Conservation (phyloP, 768 basidiomycete species). For the Pholiota microspora region DNA sequence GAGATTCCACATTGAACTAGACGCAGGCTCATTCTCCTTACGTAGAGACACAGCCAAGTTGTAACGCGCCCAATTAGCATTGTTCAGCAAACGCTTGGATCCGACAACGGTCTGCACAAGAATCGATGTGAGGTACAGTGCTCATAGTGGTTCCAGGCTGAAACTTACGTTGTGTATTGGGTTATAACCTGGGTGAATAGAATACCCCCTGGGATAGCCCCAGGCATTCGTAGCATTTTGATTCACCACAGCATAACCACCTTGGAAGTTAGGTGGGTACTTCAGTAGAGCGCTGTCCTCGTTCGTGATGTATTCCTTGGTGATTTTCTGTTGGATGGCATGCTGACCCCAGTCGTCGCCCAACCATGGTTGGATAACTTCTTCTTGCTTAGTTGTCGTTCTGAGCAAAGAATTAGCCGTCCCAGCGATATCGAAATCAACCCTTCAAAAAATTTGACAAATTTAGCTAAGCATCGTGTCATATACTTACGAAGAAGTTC, state of each 20-base stretch:
- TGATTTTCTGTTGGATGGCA: slow-evolving; percentile 53
- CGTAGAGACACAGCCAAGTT: slow-evolving; percentile 55
- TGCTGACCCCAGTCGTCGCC: slow-evolving; percentile 59
- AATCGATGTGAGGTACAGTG: background rate
- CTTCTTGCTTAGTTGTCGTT: slow-evolving; percentile 48
- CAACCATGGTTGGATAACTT: slow-evolving; percentile 52
- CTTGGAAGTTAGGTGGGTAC: slow-evolving; percentile 55
- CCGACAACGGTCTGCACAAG: slow-evolving; percentile 48
- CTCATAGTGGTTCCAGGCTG: too few species aligned
- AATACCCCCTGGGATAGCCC: slow-evolving; percentile 58
- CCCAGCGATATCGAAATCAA: slow-evolving; percentile 66
- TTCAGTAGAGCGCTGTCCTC: slow-evolving; percentile 52
- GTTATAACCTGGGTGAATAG: slow-evolving; percentile 58
- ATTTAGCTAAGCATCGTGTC: background rate
- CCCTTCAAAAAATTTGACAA: slow-evolving; percentile 26
- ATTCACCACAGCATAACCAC: slow-evolving; percentile 56
- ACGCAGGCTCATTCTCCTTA: slow-evolving; percentile 61
- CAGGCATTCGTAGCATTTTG: slow-evolving; percentile 50
- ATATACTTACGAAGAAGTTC: background rate
- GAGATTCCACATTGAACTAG: slow-evolving; percentile 61
- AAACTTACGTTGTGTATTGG: slow-evolving; percentile 50
- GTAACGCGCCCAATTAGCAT: slow-evolving; percentile 67
- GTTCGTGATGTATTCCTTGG: slow-evolving; percentile 42
- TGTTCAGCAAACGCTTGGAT: slow-evolving; percentile 56
- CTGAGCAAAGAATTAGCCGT: slow-evolving; percentile 54